These are phyloP conservation scores for Morella rubra DNA, from an alignment of 306 rosid genomes.

Conservation along the genomic window DNA sequence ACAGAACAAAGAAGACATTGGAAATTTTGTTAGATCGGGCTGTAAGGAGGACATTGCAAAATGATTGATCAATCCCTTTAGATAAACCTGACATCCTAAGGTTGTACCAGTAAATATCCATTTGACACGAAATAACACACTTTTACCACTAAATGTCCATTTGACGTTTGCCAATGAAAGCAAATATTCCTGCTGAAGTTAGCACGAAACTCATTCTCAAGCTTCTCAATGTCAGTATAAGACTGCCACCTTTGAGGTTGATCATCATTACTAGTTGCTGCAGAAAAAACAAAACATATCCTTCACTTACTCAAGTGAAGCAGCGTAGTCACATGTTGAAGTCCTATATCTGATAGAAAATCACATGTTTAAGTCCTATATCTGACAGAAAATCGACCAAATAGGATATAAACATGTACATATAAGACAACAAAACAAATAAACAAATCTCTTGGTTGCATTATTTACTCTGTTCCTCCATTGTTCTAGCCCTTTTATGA, in stretches of 20 bases:
- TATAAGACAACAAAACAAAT: slow-evolving; percentile 14
- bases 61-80: not conserved
- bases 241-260: slow-evolving; percentile 52
- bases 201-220: slow-evolving; percentile 82
- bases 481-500: slow-evolving; percentile 67
- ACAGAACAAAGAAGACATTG: not conserved
- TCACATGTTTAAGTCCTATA: not conserved
- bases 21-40: not conserved
- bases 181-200: slow-evolving; percentile 81
- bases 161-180: slow-evolving; percentile 70
- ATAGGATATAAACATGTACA: not conserved
- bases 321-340: slow-evolving; percentile 25
- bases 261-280: slow-evolving; percentile 44
- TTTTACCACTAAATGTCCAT: slow-evolving; percentile 70
- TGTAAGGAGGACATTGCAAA: not conserved
- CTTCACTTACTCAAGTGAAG: slow-evolving; percentile 17
- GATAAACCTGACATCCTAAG: not conserved
- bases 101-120: slow-evolving; percentile 6
- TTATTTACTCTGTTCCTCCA: slow-evolving; percentile 59
- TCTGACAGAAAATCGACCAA: too few species aligned
- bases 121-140: slow-evolving; percentile 10
- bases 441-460: slow-evolving; percentile 14
- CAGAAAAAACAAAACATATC: slow-evolving; percentile 23
- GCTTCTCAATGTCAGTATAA: slow-evolving; percentile 61
- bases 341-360: not conserved